Conservation (phyloP, 148 eudicot genomes). For the Rhododendron molle region DNA sequence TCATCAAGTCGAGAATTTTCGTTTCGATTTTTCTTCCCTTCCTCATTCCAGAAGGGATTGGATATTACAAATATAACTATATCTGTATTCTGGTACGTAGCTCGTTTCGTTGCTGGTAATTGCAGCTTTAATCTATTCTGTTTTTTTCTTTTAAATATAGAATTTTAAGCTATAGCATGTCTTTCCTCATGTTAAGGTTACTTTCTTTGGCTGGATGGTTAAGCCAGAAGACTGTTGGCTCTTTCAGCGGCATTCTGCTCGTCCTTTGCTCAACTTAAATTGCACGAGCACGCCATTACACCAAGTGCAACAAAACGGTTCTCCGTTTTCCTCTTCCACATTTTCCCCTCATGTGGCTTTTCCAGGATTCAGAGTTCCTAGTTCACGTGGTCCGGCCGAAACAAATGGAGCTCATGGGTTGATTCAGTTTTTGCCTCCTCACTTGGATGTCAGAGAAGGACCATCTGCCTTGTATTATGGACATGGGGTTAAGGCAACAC, state of each 20-base stretch:
- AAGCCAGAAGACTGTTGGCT: conserved; percentile 34
- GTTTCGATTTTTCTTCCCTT: conserved; percentile 26
- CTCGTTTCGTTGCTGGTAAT: neutral
- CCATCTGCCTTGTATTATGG: conserved; percentile 17
- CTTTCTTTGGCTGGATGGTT: conserved; percentile 52
- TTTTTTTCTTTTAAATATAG: neutral
- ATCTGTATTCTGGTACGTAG: conserved; percentile 37
- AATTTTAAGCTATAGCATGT: neutral
- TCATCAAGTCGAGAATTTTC: conserved; percentile 31
- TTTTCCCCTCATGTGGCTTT: conserved; percentile 29
- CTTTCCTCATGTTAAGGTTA: conserved; percentile 31
- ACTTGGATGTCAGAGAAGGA: conserved; percentile 18
- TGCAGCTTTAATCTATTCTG: neutral
- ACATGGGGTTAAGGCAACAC: conserved; percentile 18
- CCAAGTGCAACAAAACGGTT: conserved; percentile 28
- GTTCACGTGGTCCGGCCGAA: conserved; percentile 20
- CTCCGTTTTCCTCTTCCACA: conserved; percentile 30
- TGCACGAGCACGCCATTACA: conserved; percentile 31
- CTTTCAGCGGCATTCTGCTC: conserved; percentile 39
- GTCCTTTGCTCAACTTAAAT: conserved; percentile 29
- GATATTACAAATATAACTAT: conserved; percentile 25
- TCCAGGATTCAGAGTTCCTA: conserved; percentile 27
- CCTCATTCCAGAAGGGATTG: conserved; percentile 26
- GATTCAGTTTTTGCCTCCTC: conserved; percentile 17
- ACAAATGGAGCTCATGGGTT: conserved; percentile 24